Evolutionary conservation across 139 green algal genomes (phyloP).

Genomic region (Asterochloris erici): DNA sequence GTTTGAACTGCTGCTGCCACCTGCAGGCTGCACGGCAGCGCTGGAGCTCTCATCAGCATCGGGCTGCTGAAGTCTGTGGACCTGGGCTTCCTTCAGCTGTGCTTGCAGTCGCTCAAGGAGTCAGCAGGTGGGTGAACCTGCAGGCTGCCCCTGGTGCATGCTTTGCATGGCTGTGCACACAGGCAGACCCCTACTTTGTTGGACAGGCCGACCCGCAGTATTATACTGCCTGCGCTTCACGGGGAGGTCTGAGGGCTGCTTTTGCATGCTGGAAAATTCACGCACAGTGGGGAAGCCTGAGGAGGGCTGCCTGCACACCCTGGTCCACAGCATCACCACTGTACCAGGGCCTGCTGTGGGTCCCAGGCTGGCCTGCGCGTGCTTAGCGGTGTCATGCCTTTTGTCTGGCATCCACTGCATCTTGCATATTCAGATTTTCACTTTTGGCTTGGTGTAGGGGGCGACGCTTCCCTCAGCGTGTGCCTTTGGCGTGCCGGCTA

Average conservation of each 20-base stretch:
- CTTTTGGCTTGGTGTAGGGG: conserved; percentile 6
- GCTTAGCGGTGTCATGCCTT: neutral
- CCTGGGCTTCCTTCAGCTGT: conserved; percentile 19
- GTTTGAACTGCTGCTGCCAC: neutral
- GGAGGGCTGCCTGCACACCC: no score
- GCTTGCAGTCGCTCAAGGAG: conserved; percentile 1
- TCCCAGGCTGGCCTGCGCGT: neutral
- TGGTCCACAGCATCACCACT: no score
- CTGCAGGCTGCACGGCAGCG: conserved; percentile 4
- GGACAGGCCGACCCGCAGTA: no score
- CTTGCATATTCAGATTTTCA: neutral
- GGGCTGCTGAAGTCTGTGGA: conserved; percentile 23
- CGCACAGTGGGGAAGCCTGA: no score
- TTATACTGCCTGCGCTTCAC: no score
- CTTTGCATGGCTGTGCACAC: no score
- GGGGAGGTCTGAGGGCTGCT: no score
- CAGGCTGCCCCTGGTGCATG: no score
- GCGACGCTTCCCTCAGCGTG: conserved; percentile 29
- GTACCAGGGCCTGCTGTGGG: no score
- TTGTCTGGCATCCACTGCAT: neutral
- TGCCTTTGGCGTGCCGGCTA: conserved; percentile 37
- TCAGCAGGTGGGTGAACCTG: no score
- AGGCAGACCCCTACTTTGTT: no score
- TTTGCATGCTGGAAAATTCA: no score
- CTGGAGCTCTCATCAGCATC: conserved; percentile 26